Evolutionary conservation across 176 grass and related monocot genomes (phyloP), one percentile per base, ranked within the genome.

Genomic region (Hordeum marinum): DNA sequence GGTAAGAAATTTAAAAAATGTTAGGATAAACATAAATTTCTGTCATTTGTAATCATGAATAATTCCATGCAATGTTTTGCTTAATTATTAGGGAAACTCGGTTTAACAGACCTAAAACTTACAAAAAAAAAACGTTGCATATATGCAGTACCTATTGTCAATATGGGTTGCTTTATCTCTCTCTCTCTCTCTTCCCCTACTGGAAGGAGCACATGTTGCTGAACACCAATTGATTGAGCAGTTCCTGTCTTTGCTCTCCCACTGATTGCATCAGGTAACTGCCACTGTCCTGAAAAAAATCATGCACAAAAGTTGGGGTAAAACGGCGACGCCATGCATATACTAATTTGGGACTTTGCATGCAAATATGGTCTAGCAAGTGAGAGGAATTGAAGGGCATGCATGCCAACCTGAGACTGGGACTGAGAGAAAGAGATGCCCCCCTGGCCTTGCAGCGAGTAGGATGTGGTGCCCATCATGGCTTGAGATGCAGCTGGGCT

Each of bases 131-230:
- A 7, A 0, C 52, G 29, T 57, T 85, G 75, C 71, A 20, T 27
- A 73, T 73, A 25, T 74, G 72, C 32, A 63, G 69, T 84, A 91
- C 89, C 89, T 91, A 72, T 91, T 88, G 85, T 88, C 82, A 88
- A 88, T 81, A 71, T 88, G 85, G 89, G 81, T 83, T 42, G 41
- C 64, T 82, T 23, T 81, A 27, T 83, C 70, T 58, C 31, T 29
- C 42, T 64, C 52, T 43, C 26, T 63, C 54, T 76, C 60, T 92
- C 74, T 85, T 59, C 72, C 66, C 87, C 90, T 94, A 94, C 77
- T 91, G 90, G 88, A 97, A 97, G 83, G 90, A 90, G 85, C 86
- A 89, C 85, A 89, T 85, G 85, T 90, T 89, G 67, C 87, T 91
- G 84, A 92, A 97, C 75, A 87, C 83, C 68, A 97, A 27, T 84